Evolutionary conservation across 208 protist species (phyloP), one percentile per base, ranked within the genome.

Genomic region (Crithidia fasciculata): DNA sequence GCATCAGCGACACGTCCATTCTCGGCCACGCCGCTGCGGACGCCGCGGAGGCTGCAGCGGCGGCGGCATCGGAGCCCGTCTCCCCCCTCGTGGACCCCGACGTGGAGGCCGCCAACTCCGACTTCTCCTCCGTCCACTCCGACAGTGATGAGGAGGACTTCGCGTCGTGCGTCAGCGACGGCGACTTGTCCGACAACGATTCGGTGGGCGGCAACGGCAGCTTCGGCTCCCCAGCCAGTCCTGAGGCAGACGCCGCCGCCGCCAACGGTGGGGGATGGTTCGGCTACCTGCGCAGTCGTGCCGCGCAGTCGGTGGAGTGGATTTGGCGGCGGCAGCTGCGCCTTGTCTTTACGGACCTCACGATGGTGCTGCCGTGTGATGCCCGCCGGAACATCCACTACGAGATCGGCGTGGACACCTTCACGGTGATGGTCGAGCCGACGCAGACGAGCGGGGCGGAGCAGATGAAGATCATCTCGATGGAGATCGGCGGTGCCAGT

Each of bases 121-220:
- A 78, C 19, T 62, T 61, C 43, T 70, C 77, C 5, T 54, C 49
- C 6, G 75, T 45, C 13, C 68, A 53, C 53, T 66, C 68, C 2
- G 61, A 74, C 8, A 61, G 63, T 18, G 59, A 60, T 44, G 71
- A 74, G 10, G 77, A 91, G 40, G 90, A 92, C 45, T 83, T 90
- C 28, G 76, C 82, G 40, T 95, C 90, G 13, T 95, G 90, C 74
- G 64, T 59, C 47, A 93, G 90, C 74, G 87, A 83, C 47, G 68
- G 67, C 69, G 84, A 92, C 15, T 15, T 56, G 12, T 79, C 75
- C 2, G 79, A 85, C 41, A 58, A 39, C 58, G 80, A 83, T 2
- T 80, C 82, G 2, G 28, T 66, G 8, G 62, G 52, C 50, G 18
- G 44, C 40, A 74, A 18, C 47, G 63, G 66, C 49, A 69, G 65